Base-by-base conservation (phyloP, 2,329 filamentous ascomycete genomes). In the Claviceps fusiformis region DNA sequence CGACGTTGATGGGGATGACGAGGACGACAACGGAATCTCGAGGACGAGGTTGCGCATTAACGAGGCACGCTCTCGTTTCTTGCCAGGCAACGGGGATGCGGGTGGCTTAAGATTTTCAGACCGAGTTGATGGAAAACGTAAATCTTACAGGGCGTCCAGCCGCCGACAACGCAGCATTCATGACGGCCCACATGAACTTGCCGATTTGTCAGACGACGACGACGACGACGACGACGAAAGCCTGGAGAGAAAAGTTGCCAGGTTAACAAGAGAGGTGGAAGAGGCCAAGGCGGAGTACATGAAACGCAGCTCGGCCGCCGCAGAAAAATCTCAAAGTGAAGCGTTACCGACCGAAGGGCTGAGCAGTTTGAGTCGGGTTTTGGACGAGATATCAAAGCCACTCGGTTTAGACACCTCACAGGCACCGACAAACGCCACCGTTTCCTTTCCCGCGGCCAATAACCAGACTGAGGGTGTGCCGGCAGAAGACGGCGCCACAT, bases 91-190 rank as follows among this genome's bases (percentile, higher is more conserved):
- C 45, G 82, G 95, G 37, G 87, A 95, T 65, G 85, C 89, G 6
- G 78, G 79, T 53, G 82, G 86, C 27, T 88, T 86, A 29, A 89
- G 96, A 69, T 93, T 96, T 68, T 95, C 91, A 2, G 91, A 96
- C 69, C 85, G 91, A 54, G 83, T 97, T 43, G 83, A 83, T 57
- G 82, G 82, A 50, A 92, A 92, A 68, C 81, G 88, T 59, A 89
- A 87, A 69, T 89, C 89, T 29, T 96, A 96, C 73, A 84, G 83
- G 61, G 83, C 84, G 41, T 85, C 86, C 7, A 87, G 78, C 50
- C 80, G 86, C 52, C 79, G 83, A 56, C 79, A 83, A 59, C 78
- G 81, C 53, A 78, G 83, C 55, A 71, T 82, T 46, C 72, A 82
- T 55, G 79, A 85, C 60, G 83, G 81, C 7, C 82, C 79, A 1